Evolutionary conservation across 2,329 filamentous ascomycete species (phyloP).

Genomic region (Alternaria solani): DNA sequence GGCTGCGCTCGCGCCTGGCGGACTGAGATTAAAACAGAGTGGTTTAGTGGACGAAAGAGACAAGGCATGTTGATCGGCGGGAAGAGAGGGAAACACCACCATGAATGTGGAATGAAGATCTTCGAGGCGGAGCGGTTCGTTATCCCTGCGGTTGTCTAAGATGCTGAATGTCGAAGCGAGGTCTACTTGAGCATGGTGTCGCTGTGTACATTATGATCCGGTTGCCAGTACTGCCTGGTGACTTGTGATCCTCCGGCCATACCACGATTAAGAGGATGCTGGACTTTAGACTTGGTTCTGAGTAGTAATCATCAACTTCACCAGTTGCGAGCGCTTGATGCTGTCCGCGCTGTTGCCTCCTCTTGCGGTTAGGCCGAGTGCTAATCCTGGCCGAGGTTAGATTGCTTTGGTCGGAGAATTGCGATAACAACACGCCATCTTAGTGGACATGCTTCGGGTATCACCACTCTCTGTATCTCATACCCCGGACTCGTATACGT

Average conservation of each 20-base stretch:
- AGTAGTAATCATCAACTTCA: not conserved
- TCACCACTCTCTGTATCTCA: slow-evolving; percentile 5
- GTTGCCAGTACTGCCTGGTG: not conserved
- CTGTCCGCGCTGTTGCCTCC: not conserved
- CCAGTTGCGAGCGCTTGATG: not conserved
- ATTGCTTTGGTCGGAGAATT: slow-evolving; percentile 9
- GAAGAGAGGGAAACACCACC: not conserved
- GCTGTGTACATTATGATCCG: not conserved
- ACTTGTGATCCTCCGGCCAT: not conserved
- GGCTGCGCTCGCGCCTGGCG: slow-evolving; percentile 4
- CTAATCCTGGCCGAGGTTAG: slow-evolving; percentile 11
- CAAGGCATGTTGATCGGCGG: not conserved
- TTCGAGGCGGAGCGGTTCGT: not conserved
- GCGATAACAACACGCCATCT: slow-evolving; percentile 25
- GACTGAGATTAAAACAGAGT: not conserved
- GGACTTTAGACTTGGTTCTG: not conserved
- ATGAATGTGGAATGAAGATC: slow-evolving; percentile 2
- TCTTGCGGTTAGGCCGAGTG: not conserved
- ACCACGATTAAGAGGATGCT: not conserved
- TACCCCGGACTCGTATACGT: not conserved
- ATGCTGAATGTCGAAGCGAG: not conserved
- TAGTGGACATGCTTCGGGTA: slow-evolving; percentile 17
- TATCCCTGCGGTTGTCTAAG: not conserved
- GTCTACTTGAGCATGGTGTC: not conserved
- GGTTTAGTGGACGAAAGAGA: not conserved